These are phyloP conservation scores for Rubroboletus satanas DNA, from an alignment of 768 basidiomycete species.

Conservation along the genomic window DNA sequence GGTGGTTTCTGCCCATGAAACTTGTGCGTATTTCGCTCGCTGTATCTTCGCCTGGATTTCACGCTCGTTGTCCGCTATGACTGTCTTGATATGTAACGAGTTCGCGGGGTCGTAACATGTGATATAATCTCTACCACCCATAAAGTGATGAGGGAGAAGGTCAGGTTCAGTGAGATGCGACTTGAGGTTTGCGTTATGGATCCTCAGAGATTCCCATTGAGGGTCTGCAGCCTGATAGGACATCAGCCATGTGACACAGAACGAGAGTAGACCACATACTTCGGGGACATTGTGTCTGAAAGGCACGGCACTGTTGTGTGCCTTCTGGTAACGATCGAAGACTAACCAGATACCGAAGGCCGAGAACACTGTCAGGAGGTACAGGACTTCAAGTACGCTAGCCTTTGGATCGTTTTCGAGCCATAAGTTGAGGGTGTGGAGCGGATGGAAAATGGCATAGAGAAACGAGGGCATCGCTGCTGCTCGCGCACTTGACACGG, in stretches of 20 bases:
- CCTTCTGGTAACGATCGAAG: constrained; percentile 67
- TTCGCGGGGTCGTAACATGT: constrained; percentile 93
- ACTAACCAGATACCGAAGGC: constrained; percentile 79
- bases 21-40: constrained; percentile 62
- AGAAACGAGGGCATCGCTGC: constrained; percentile 31
- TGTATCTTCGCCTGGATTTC: constrained; percentile 75
- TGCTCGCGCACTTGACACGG: constrained; percentile 2
- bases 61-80: constrained; percentile 65
- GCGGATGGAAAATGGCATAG: constrained; percentile 46
- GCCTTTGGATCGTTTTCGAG: constrained; percentile 46
- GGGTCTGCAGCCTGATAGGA: constrained; percentile 52
- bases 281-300: constrained; percentile 58
- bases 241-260: constrained; percentile 13
- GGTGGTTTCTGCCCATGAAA: constrained; percentile 66
- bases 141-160: constrained; percentile 47
- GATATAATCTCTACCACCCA: constrained; percentile 61
- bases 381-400: constrained; percentile 57
- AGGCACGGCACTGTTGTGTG: constrained; percentile 67
- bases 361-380: constrained; percentile 66
- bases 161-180: constrained; percentile 58
- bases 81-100: constrained; percentile 72
- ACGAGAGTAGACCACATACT: constrained; percentile 38
- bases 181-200: constrained; percentile 56
- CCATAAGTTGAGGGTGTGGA: constrained; percentile 47
- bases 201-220: constrained; percentile 49